These are phyloP conservation scores for Neurospora tetraspora DNA, from an alignment of 495 filamentous ascomycete species.

Conservation along the genomic window DNA sequence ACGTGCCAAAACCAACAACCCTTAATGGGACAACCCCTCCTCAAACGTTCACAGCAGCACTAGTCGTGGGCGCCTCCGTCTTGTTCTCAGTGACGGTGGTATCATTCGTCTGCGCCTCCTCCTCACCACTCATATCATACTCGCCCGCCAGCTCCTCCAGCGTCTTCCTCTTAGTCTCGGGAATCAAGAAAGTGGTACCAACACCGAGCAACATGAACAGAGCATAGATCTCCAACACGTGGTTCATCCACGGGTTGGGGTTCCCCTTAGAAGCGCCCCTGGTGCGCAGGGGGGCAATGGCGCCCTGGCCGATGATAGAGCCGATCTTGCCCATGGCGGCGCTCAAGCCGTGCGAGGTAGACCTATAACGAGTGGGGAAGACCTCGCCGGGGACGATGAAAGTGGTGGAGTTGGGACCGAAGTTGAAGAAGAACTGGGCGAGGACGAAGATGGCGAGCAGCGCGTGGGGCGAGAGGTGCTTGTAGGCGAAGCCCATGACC, in stretches of 20 bases:
- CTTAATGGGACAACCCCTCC: not conserved
- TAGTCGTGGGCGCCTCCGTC: not conserved
- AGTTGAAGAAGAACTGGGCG: conserved; percentile 61
- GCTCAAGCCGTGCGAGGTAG: conserved; percentile 75
- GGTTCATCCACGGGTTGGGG: conserved; percentile 59
- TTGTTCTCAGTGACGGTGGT: not conserved
- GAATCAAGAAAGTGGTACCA: conserved; percentile 56
- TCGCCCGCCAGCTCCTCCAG: conserved; percentile 50
- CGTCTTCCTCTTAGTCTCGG: conserved; percentile 67
- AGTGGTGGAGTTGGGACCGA: conserved; percentile 79
- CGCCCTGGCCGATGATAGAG: conserved; percentile 46
- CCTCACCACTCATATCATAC: conserved; percentile 14
- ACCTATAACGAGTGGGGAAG: conserved; percentile 81
- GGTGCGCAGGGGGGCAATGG: conserved; percentile 42
- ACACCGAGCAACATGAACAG: conserved; percentile 69
- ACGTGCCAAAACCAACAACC: not conserved
- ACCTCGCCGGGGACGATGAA: conserved; percentile 87
- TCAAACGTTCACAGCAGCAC: not conserved
- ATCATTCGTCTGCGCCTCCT: not conserved
- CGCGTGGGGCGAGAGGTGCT: conserved; percentile 35
- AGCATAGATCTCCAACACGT: conserved; percentile 72
- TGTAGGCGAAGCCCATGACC: conserved; percentile 62
- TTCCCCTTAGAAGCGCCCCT: conserved; percentile 29
- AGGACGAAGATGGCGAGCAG: conserved; percentile 70
- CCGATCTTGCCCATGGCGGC: conserved; percentile 56